A percentile compares a stretch with the other conserved stretches of the same genome.
These are phyloP conservation scores for Lactuca saligna DNA, from an alignment of 129 eudicot species.

Conservation along the genomic window DNA sequence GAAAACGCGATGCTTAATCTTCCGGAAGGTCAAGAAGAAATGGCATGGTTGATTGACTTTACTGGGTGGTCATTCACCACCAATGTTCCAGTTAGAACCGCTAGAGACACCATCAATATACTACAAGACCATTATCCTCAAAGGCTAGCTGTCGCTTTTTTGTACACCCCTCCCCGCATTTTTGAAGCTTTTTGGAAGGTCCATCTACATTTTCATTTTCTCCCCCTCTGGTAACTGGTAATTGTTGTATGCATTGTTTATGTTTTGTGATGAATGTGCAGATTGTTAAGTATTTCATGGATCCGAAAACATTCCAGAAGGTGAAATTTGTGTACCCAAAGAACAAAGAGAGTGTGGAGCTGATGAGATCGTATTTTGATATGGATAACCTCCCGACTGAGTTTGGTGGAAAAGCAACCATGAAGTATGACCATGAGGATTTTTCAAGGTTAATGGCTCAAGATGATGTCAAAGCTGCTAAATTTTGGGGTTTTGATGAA, in stretches of 20 bases:
- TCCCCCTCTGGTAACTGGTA: no score
- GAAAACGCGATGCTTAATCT: conserved; percentile 89
- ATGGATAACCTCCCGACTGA: conserved; percentile 83
- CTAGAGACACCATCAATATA: conserved; percentile 71
- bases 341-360: conserved; percentile 69
- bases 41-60: conserved; percentile 92
- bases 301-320: conserved; percentile 68
- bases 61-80: conserved; percentile 80
- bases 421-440: conserved; percentile 87
- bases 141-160: conserved; percentile 73
- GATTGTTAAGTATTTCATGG: conserved; percentile 79
- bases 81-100: conserved; percentile 60
- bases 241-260: not conserved
- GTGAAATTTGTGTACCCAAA: conserved; percentile 82
- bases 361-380: conserved; percentile 74
- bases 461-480: conserved; percentile 78
- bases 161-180: conserved; percentile 75
- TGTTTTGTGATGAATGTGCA: conserved; percentile 25
- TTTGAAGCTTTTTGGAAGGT: conserved; percentile 94
- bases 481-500: conserved; percentile 69
- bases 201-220: not conserved
- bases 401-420: conserved; percentile 79
- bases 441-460: conserved; percentile 83
- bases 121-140: conserved; percentile 92
- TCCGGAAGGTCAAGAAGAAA: conserved; percentile 92